Base-by-base conservation (phyloP, 768 basidiomycete genomes). In the Lyophyllum semitale region DNA sequence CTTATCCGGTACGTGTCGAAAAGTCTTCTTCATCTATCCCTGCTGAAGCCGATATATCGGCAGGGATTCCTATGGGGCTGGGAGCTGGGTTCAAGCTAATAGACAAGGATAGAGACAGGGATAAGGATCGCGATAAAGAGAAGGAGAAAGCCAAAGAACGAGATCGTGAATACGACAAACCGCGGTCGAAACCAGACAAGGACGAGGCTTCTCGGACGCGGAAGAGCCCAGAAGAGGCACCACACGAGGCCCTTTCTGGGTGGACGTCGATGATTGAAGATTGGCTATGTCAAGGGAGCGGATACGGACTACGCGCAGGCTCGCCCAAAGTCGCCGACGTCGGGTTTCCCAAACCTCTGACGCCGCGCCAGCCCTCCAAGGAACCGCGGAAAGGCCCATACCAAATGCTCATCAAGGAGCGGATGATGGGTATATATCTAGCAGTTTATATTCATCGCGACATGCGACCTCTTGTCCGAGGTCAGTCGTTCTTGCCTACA, bases 401-500 rank as follows among this genome's bases (percentile, higher is more conserved):
- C 65, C 80, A 91, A 58, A 78, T 95, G 23, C 75, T 96, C 11
- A 80, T 84, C 51, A 98, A 98, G 71, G 94, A 97, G 63, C 80
- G 95, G 27, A 78, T 98, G 73, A 89, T 98, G 90, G 93, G 93
- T 2, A 81, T 95, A 38, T 93, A 93, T 65, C 75, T 91, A 32
- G 82, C 89, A 4, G 68, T 93, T 5, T 93, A 87, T 64, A 78
- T 92, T 27, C 86, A 92, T 65, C 82, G 83, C 15, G 90, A 92
- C 60, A 66, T 88, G n/a, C 75, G 76, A 30, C 76, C 79, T 48
- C 74, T 88, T 8, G 82, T 93, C 4, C 73, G 75, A 75, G 90
- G 91, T 81, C 54, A 48, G 70, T 9, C 23, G 13, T 59, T 15
- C 30, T 22, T 22, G 29, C 25, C 18, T 37, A 23, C 20, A 33